phyloP scores from a whole-genome alignment of 345 rosid genomes.

The Brassica rapa region DNA sequence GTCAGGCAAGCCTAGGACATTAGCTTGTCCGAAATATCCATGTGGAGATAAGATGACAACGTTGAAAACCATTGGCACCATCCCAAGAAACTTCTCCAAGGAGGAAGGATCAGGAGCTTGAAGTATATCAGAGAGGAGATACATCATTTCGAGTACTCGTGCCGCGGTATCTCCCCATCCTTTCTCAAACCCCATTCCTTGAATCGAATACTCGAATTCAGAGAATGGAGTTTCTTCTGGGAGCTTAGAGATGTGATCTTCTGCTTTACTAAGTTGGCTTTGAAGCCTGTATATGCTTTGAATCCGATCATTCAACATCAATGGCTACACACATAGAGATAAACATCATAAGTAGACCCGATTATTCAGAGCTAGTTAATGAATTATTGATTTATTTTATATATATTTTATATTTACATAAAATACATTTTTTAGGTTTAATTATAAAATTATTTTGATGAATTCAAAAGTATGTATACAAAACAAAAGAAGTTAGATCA shows the following conservation, averaged over 20 bases:
- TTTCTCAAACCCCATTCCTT: slow-evolving; percentile 97
- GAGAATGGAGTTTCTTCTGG: slow-evolving; percentile 64
- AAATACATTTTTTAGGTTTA: too few species aligned
- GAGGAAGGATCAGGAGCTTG: slow-evolving; percentile 97
- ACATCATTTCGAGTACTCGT: slow-evolving; percentile 72
- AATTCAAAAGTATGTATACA: too few species aligned
- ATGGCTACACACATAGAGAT: slow-evolving; percentile 46
- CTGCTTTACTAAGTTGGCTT: slow-evolving; percentile 73
- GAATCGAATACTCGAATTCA: slow-evolving; percentile 78
- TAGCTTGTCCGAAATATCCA: slow-evolving; percentile 99
- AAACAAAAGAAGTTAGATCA: too few species aligned
- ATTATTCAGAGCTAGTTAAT: too few species aligned
- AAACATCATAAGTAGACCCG: not conserved
- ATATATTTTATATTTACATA: too few species aligned
- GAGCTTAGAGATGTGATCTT: slow-evolving; percentile 78
- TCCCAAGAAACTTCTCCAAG: slow-evolving; percentile 92
- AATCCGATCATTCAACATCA: slow-evolving; percentile 95
- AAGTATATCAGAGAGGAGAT: slow-evolving; percentile 87
- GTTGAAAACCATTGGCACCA: slow-evolving; percentile 90
- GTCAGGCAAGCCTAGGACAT: slow-evolving; percentile 97
- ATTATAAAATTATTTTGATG: not conserved
- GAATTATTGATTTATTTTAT: too few species aligned
- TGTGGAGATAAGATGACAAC: slow-evolving; percentile 96
- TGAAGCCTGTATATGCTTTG: slow-evolving; percentile 67
- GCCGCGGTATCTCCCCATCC: slow-evolving; percentile 98